Base-by-base conservation (phyloP, 2,329 filamentous ascomycete genomes). In the Dryadomyces quercivorus region DNA sequence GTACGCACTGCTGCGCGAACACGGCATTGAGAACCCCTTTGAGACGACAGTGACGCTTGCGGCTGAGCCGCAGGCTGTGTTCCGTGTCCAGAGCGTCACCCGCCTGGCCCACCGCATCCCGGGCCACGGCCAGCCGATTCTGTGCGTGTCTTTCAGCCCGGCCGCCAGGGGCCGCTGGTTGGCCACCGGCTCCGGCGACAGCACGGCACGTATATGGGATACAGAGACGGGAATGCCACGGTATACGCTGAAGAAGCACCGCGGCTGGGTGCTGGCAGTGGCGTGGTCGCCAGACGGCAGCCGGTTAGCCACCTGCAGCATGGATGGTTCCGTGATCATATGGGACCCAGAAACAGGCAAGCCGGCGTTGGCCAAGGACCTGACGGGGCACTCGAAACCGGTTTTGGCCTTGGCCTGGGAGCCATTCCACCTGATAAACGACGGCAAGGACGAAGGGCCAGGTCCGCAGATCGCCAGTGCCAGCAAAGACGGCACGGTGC, bases 171-270 rank as follows among this genome's bases (percentile, higher is more conserved):
- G 87, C 26, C 82, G 82, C 12, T 78, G 84, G 56, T 78, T 96
- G 68, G 91, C 90, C 0, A 95, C 88, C 1, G 93, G 92, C 0
- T 89, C 86, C 58, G 93, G 93, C 49, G 93, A 98, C 65, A 86
- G 86, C 61, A 96, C 91, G 1, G 92, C 91, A 0, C 76, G 92
- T 55, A 85, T 97, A 71, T 96, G 89, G 89, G 91, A 98, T 64
- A 91, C 89, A 50, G 88, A 96, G 63, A 96, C 90, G 0, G 91
- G 91, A 50, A 96, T 90, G 12, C 90, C 91, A 0, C 80, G 88
- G 58, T 81, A 87, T 68, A 97, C 90, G 0, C 71, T 97, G 50
- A 86, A 88, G 62, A 90, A 90, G 0, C 93, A 97, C 68, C 84
- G 85, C 2, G 86, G 86, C 57, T 96, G 91, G 91, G 90, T 97